These are phyloP conservation scores for Canavalia ensiformis DNA, from an alignment of 306 rosid genomes.

Conservation along the genomic window DNA sequence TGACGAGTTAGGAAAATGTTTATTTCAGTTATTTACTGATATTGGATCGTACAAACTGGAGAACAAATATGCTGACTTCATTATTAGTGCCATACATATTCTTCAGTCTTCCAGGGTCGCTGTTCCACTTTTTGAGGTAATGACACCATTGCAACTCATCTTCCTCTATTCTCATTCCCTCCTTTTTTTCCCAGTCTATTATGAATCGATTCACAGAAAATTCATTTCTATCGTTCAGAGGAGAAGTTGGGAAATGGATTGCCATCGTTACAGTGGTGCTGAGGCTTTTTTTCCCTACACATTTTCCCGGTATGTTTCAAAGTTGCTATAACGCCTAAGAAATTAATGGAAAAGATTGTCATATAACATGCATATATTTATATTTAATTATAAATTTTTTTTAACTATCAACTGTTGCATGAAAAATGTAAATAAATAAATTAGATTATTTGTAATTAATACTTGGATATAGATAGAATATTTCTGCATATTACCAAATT, in stretches of 20 bases:
- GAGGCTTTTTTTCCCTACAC: slow-evolving; percentile 86
- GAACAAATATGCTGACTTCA: slow-evolving; percentile 85
- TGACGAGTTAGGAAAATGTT: slow-evolving; percentile 26
- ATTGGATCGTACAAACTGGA: slow-evolving; percentile 96
- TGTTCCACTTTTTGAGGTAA: slow-evolving; percentile 76
- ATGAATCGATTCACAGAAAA: neutral
- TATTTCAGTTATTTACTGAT: slow-evolving; percentile 75
- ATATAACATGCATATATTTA: too few species aligned
- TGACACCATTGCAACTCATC: neutral
- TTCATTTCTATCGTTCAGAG: slow-evolving; percentile 55
- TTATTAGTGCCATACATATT: slow-evolving; percentile 87
- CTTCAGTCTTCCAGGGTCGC: slow-evolving; percentile 78
- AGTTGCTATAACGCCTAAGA: too few species aligned
- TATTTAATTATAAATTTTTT: too few species aligned
- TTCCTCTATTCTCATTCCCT: neutral
- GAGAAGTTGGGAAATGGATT: slow-evolving; percentile 88
- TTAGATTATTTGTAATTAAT: too few species aligned
- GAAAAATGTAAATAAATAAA: too few species aligned
- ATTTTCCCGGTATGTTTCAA: slow-evolving; percentile 74
- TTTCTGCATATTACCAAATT: too few species aligned
- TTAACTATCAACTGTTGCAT: too few species aligned
- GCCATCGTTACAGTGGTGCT: slow-evolving; percentile 77
- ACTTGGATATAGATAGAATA: too few species aligned
- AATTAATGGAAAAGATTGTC: too few species aligned
- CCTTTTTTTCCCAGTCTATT: neutral